Conservation (phyloP, 2,329 filamentous ascomycete species). For the Aspergillus udagawae region DNA sequence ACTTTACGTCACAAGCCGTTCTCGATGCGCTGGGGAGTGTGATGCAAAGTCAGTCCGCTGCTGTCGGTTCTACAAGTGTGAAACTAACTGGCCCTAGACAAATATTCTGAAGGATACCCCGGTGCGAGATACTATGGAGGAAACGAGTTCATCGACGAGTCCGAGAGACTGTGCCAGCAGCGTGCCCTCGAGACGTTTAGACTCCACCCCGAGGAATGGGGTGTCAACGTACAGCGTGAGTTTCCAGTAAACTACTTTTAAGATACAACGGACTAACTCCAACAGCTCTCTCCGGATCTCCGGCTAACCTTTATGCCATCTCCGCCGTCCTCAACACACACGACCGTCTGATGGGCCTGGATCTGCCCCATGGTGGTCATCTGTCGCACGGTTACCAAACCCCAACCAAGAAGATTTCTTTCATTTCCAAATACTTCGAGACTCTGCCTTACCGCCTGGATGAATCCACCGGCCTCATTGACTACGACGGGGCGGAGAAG, state of each 20-base stretch:
- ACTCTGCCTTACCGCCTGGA: conserved; percentile 91
- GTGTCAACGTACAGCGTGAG: conserved; percentile 89
- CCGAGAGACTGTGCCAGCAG: conserved; percentile 84
- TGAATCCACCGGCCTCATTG: conserved; percentile 80
- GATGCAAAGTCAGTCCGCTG: conserved; percentile 72
- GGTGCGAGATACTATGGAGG: conserved; percentile 95
- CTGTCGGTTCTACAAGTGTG: background rate
- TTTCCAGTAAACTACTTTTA: conserved; percentile 5
- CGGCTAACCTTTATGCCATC: conserved; percentile 78
- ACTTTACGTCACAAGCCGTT: conserved; percentile 90
- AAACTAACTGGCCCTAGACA: conserved; percentile 58
- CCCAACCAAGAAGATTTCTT: conserved; percentile 91
- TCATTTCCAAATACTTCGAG: conserved; percentile 98
- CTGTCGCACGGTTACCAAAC: conserved; percentile 98
- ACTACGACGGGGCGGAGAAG: conserved; percentile 90
- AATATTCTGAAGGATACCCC: conserved; percentile 98
- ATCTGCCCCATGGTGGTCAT: conserved; percentile 91
- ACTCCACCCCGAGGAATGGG: conserved; percentile 82
- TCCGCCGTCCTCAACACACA: conserved; percentile 94
- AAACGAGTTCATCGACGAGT: conserved; percentile 91
- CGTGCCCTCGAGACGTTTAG: conserved; percentile 85
- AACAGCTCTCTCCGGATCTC: conserved; percentile 72
- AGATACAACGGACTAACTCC: conserved; percentile 8
- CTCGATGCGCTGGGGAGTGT: conserved; percentile 87
- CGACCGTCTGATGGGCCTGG: conserved; percentile 93